Conservation (phyloP, 2,329 filamentous ascomycete species). For the Penicillium expansum region DNA sequence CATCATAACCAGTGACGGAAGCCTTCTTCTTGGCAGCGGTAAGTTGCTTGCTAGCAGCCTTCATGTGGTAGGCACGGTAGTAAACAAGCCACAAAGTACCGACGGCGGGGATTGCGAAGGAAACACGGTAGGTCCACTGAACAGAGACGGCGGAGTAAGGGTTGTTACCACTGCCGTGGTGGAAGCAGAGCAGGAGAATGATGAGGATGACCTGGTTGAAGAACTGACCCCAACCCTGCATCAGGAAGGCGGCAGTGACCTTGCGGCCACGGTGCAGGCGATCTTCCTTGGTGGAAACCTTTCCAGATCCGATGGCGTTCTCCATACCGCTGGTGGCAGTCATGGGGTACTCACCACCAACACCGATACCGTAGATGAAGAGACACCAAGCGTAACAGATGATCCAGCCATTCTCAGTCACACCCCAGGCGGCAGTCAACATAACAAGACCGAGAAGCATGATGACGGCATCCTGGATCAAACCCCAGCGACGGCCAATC, state of each 20-base stretch:
- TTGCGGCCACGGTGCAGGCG: conserved; percentile 93
- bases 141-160: conserved; percentile 75
- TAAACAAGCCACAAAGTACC: conserved; percentile 94
- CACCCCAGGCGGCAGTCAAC: conserved; percentile 87
- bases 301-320: conserved; percentile 79
- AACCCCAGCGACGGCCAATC: conserved; percentile 88
- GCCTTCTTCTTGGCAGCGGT: conserved; percentile 78
- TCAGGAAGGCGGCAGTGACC: conserved; percentile 92
- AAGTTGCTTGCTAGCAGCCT: conserved; percentile 78
- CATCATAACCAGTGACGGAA: conserved; percentile 88
- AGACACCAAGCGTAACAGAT: conserved; percentile 95
- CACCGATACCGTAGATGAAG: conserved; percentile 77
- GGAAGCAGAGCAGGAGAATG: conserved; percentile 81
- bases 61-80: conserved; percentile 95
- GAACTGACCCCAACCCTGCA: conserved; percentile 98
- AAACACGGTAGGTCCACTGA: conserved; percentile 89
- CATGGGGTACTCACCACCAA: conserved; percentile 85
- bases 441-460: conserved; percentile 93
- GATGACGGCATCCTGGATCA: conserved; percentile 91
- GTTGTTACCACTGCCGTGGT: conserved; percentile 70
- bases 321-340: conserved; percentile 95
- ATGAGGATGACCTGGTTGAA: conserved; percentile 91
- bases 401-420: conserved; percentile 86
- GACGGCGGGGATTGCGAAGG: conserved; percentile 84
- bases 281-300: conserved; percentile 85